A percentile compares a stretch with the other conserved stretches of the same genome.
These are phyloP conservation scores for Piper longum DNA, from an alignment of 164 flowering plant genomes.

Conservation along the genomic window DNA sequence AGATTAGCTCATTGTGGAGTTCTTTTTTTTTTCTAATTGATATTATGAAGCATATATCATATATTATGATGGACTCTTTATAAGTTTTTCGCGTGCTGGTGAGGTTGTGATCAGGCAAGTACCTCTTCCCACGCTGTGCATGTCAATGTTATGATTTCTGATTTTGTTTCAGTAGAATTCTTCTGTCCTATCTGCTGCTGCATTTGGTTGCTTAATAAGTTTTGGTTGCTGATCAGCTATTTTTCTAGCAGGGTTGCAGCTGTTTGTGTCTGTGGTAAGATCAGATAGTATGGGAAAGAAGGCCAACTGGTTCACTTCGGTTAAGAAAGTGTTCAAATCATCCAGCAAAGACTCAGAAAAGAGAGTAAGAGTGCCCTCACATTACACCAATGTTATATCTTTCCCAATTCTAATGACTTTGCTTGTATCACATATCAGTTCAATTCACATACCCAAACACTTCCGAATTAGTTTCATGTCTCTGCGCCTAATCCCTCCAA, in stretches of 20 bases:
- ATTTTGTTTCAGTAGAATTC: background rate
- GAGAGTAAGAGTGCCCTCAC: slow-evolving; percentile 4
- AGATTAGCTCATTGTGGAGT: too few relatives aligned
- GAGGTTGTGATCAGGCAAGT: background rate
- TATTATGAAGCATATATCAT: background rate
- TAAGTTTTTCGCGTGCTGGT: background rate
- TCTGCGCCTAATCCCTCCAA: background rate
- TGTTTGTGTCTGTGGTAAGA: background rate
- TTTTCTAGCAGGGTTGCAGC: background rate
- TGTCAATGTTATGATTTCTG: background rate
- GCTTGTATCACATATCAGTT: too few relatives aligned
- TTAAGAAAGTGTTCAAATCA: slow-evolving; percentile 18
- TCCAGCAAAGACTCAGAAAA: slow-evolving; percentile 11
- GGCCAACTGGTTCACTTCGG: slow-evolving; percentile 16
- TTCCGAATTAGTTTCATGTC: too few relatives aligned
- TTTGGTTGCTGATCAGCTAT: too few relatives aligned
- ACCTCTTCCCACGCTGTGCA: background rate
- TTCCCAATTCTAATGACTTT: too few relatives aligned
- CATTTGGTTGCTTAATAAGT: too few relatives aligned
- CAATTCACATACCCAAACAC: too few relatives aligned
- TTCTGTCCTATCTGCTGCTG: background rate
- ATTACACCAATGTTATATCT: background rate
- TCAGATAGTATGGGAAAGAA: slow-evolving; percentile 15
- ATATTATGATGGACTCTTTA: too few relatives aligned
- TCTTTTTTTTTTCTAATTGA: too few relatives aligned